A percentile compares a stretch with the other conserved stretches of the same genome.
Evolutionary conservation across 2,329 filamentous ascomycete genomes (phyloP).

Genomic region (Coleophoma crateriformis): DNA sequence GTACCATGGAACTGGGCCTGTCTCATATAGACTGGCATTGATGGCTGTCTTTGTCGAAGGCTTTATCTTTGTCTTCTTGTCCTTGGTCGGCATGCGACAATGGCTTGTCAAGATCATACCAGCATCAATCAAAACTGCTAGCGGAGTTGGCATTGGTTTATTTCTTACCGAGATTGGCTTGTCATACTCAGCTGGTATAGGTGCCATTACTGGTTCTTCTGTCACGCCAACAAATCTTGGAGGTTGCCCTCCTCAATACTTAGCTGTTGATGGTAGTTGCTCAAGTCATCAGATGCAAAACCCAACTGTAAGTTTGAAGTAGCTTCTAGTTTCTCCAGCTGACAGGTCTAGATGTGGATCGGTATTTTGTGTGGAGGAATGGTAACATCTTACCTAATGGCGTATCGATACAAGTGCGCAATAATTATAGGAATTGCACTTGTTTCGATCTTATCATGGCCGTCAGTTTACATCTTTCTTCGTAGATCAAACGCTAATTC

Average conservation of each 20-base stretch:
- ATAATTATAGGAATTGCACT: conserved; percentile 69
- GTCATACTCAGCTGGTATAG: conserved; percentile 78
- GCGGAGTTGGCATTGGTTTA: conserved; percentile 59
- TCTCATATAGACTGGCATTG: conserved; percentile 55
- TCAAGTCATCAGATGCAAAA: conserved; percentile 65
- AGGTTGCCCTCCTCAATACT: conserved; percentile 59
- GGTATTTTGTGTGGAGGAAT: conserved; percentile 78
- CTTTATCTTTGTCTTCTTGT: conserved; percentile 58
- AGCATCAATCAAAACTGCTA: conserved; percentile 59
- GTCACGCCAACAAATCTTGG: conserved; percentile 71
- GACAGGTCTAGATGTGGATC: conserved; percentile 62
- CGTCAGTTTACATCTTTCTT: conserved; percentile 38
- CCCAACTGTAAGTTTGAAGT: conserved; percentile 48
- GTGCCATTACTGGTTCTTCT: conserved; percentile 65
- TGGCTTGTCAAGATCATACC: conserved; percentile 66
- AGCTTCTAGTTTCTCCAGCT: neutral
- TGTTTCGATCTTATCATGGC: conserved; percentile 72
- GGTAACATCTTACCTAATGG: conserved; percentile 75
- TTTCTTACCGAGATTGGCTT: conserved; percentile 60
- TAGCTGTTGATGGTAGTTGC: conserved; percentile 46
- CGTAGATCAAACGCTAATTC: neutral
- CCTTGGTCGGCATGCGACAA: conserved; percentile 64
- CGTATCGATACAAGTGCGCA: conserved; percentile 69
- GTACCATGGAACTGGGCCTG: conserved; percentile 47
- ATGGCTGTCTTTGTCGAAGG: conserved; percentile 62